Evolutionary conservation across 2,329 filamentous ascomycete genomes (phyloP).

Genomic region (Metarhizium brunneum): DNA sequence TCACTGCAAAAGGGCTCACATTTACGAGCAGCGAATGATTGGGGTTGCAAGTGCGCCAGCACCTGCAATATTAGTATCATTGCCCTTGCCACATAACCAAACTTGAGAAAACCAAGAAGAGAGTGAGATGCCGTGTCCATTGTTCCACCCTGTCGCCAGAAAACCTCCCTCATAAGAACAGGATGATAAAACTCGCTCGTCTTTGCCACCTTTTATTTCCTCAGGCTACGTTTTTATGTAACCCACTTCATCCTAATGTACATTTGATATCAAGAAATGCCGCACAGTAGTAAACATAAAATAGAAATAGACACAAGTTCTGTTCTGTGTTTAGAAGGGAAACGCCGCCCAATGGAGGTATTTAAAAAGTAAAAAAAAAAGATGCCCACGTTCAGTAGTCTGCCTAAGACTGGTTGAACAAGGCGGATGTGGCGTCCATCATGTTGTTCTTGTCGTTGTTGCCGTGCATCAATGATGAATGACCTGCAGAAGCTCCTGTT

Average conservation of each 20-base stretch:
- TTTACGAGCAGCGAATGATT: neutral
- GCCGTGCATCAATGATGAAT: neutral
- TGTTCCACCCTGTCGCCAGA: neutral
- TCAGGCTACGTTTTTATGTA: neutral
- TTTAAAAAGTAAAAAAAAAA: neutral
- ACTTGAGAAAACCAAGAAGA: neutral
- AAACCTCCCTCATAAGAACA: neutral
- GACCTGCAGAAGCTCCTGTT: conserved; percentile 5
- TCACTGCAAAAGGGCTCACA: neutral
- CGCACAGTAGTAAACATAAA: neutral
- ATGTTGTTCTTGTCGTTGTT: neutral
- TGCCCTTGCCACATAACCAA: neutral
- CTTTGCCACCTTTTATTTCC: neutral
- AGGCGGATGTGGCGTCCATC: neutral
- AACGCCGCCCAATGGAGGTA: conserved; percentile 9
- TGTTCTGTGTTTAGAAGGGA: neutral
- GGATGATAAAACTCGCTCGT: neutral
- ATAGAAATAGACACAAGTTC: conserved; percentile 7
- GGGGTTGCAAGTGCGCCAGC: neutral
- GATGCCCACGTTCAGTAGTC: neutral
- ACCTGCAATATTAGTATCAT: neutral
- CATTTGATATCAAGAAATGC: neutral
- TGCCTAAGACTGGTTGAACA: neutral
- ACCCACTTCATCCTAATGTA: neutral
- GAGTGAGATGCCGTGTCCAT: neutral